phyloP scores from a whole-genome alignment of 768 basidiomycete genomes.

The Boletales sp. region DNA sequence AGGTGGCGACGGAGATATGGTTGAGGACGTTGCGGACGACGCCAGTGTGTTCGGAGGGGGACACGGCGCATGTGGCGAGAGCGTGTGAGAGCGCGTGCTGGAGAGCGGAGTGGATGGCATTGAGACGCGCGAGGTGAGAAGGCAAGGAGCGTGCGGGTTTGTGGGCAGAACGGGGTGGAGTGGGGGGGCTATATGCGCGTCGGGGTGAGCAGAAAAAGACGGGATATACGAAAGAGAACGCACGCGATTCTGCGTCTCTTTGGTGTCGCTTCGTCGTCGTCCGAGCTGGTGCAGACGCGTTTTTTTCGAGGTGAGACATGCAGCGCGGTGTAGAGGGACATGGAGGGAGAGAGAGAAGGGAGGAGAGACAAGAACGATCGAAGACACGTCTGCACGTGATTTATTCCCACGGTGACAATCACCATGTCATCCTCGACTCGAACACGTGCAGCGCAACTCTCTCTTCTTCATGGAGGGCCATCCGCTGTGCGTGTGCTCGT shows the following conservation, averaged over 20 bases:
- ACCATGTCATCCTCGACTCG: no score
- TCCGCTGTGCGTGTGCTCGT: conserved; percentile 6
- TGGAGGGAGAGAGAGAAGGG: neutral
- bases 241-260: conserved; percentile 64
- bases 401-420: conserved; percentile 22
- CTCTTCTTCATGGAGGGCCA: conserved; percentile 14
- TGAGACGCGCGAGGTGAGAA: conserved; percentile 56
- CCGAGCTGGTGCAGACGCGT: conserved; percentile 46
- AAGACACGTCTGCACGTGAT: conserved; percentile 31
- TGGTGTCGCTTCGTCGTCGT: conserved; percentile 55
- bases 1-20: conserved; percentile 66
- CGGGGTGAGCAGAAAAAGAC: conserved; percentile 1
- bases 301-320: conserved; percentile 56
- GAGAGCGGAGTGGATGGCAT: conserved; percentile 61
- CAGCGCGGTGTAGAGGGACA: conserved; percentile 35
- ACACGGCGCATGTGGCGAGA: conserved; percentile 75
- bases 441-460: neutral
- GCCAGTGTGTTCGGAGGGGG: conserved; percentile 74
- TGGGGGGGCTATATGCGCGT: conserved; percentile 44
- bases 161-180: conserved; percentile 53
- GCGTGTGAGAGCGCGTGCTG: conserved; percentile 85
- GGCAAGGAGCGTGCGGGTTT: conserved; percentile 42
- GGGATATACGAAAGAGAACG: neutral
- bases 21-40: conserved; percentile 76
- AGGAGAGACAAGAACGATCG: conserved; percentile 15